These are phyloP conservation scores for Coelastrella sp. DNA, from an alignment of 139 green algal genomes.

Conservation along the genomic window DNA sequence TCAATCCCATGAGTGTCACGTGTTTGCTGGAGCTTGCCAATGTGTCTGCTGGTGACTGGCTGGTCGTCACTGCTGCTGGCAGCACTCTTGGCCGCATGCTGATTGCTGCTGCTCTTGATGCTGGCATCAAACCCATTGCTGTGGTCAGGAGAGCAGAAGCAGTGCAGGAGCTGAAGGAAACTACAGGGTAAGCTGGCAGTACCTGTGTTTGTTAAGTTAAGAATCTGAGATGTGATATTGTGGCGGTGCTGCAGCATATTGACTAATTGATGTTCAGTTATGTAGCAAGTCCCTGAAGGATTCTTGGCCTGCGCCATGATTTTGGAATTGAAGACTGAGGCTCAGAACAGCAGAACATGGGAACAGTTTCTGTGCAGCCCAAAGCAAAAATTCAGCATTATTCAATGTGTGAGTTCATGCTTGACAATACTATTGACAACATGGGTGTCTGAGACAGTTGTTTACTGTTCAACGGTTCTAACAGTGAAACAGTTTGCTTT, in stretches of 20 bases:
- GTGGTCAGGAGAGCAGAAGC: conserved; percentile 22
- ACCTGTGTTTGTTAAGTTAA: neutral
- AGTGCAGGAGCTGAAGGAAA: conserved; percentile 39
- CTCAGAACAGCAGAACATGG: too few species aligned
- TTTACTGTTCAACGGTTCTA: neutral
- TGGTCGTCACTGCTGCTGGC: conserved; percentile 44
- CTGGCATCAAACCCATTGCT: conserved; percentile 40
- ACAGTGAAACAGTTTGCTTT: neutral
- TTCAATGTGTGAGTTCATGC: too few species aligned
- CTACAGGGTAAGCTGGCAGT: neutral
- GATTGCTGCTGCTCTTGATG: conserved; percentile 7
- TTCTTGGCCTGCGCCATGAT: too few species aligned
- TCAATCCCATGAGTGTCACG: conserved; percentile 40
- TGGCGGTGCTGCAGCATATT: neutral
- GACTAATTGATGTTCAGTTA: neutral
- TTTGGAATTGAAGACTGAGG: too few species aligned
- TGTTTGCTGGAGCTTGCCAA: conserved; percentile 31
- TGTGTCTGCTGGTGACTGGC: neutral
- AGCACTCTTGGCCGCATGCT: conserved; percentile 43
- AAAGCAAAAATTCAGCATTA: too few species aligned
- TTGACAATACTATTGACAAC: too few species aligned
- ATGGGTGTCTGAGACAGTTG: neutral
- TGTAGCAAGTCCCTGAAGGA: too few species aligned
- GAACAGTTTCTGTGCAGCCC: too few species aligned
- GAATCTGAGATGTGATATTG: too few species aligned